Evolutionary conservation across 805 yeast species (phyloP), one percentile per base, ranked within the genome.

Genomic region (Candida manassasensis): DNA sequence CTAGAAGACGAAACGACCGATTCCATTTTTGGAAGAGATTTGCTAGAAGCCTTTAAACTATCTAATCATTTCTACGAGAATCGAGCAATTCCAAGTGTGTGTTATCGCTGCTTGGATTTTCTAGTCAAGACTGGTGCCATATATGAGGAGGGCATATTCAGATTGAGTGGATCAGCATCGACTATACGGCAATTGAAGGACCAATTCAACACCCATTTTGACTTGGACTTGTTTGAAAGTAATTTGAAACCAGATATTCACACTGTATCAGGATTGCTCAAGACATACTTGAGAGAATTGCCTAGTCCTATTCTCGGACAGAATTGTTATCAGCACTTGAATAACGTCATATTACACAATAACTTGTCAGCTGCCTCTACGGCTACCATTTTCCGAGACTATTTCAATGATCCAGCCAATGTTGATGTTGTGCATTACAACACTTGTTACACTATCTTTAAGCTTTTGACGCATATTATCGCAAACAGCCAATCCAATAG

Each of bases 141-240:
- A n/a, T 74, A 74, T 42, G 93, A 86, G 55, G 95, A 88, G 50
- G 98, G 98, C 8, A 75, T 90, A 3, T 93, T 93, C 64, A 70
- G 98, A 42, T 64, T 88, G 38, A 85, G 89, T 58, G 97, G 97
- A 3, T 85, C 95, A 24, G 83, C 88, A 37, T 73, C 87, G 1
- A 71, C 81, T 35, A 86, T 85, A 26, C 76, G 80, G 43, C 74
- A 68, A 27, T 68, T 85, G 39, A 84, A 81, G 48, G 84, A 76
- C 31, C 67, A 62, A 31, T 90, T 84, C 63, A 85, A 88, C 52
- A 66, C 55, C 9, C 67, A 72, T 4, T 72, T 73, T 38, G 96
- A 89, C 53, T 64, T 84, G 29, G 87, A 85, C 50, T 65, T 89
- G 35, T 71, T 67, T 42, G 57, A 59, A 24, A 43, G 73, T 17